These are phyloP conservation scores for Aspergillus hiratsukae DNA, from an alignment of 2,329 filamentous ascomycete genomes.

Conservation along the genomic window DNA sequence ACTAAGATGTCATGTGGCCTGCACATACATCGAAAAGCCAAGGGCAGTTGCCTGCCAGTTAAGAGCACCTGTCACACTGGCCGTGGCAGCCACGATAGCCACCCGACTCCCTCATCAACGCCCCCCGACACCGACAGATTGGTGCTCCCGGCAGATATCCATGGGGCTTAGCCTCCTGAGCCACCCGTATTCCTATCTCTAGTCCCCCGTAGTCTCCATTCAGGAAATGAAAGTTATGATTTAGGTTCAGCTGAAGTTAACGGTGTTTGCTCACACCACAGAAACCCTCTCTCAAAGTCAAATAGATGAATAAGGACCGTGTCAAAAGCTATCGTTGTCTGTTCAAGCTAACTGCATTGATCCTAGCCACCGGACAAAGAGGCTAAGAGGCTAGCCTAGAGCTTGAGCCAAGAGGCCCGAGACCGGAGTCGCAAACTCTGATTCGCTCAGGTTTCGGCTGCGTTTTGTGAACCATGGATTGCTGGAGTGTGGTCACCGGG, in stretches of 20 bases:
- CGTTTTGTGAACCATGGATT: not conserved
- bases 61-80: constrained; percentile 8
- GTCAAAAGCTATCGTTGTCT: no score
- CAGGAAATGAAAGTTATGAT: no score
- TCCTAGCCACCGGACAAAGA: not conserved
- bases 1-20: not conserved
- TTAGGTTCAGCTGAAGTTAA: not conserved
- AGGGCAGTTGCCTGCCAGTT: no score
- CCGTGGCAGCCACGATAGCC: constrained; percentile 10
- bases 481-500: not conserved
- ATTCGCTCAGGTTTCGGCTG: not conserved
- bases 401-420: not conserved
- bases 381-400: not conserved
- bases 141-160: constrained; percentile 10
- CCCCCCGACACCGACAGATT: constrained; percentile 14
- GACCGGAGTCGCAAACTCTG: not conserved
- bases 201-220: no score
- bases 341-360: not conserved
- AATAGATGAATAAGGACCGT: no score
- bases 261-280: no score
- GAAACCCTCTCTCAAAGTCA: no score
- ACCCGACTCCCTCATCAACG: constrained; percentile 4
- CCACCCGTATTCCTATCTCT: not conserved
- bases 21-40: no score
- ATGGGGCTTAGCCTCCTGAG: not conserved